Evolutionary conservation across 495 filamentous ascomycete species (phyloP).

Genomic region (Sphaerosporella brunnea): DNA sequence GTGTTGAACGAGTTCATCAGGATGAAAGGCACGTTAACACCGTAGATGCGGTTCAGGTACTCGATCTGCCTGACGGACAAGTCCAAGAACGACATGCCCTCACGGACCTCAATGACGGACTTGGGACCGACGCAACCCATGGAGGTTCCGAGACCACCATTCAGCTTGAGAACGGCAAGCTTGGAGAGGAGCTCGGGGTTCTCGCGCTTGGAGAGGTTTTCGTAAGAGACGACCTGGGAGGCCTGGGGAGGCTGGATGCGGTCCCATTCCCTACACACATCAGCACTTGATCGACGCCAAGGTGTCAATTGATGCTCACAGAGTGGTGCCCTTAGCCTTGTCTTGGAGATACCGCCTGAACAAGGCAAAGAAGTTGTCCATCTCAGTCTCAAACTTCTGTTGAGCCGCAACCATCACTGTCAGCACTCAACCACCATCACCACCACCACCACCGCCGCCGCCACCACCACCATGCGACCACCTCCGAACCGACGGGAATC

Average conservation of each 20-base stretch:
- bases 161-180: constrained; percentile 96
- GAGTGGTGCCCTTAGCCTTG: constrained; percentile 88
- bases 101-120: constrained; percentile 98
- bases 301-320: constrained; percentile 33
- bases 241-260: constrained; percentile 82
- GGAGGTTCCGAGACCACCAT: constrained; percentile 96
- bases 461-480: no score
- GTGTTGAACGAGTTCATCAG: constrained; percentile 99
- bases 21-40: constrained; percentile 93
- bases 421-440: neutral
- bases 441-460: no score
- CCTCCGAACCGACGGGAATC: constrained; percentile 7
- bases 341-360: constrained; percentile 97
- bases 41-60: constrained; percentile 94
- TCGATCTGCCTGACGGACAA: constrained; percentile 98
- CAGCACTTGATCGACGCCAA: neutral
- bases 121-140: constrained; percentile 99
- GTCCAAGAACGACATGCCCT: constrained; percentile 99
- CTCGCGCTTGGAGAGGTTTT: constrained; percentile 63
- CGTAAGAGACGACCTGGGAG: constrained; percentile 86
- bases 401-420: neutral
- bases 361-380: constrained; percentile 99
- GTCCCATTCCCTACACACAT: constrained; percentile 56
- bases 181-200: constrained; percentile 90
- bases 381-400: constrained; percentile 83